phyloP scores from a whole-genome alignment of 208 protist species.

The Leishmania turanica region DNA sequence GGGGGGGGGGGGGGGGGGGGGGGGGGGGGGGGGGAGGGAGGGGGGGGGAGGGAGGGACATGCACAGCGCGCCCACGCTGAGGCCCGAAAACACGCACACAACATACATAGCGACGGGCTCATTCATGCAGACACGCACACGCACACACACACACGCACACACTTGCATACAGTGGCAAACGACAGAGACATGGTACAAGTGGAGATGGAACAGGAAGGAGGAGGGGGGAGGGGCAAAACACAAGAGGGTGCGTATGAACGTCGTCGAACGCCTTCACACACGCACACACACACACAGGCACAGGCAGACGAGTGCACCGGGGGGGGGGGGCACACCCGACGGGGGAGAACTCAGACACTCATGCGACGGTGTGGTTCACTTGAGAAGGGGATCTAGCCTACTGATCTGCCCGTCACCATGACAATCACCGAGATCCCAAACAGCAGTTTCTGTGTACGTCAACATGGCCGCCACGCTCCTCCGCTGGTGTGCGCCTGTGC shows the following conservation, averaged over 20 bases:
- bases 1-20: no score
- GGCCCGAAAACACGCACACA: not conserved
- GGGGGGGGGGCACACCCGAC: not conserved
- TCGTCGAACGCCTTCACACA: not conserved
- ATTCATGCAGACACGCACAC: not conserved
- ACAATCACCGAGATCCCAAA: not conserved
- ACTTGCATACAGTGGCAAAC: not conserved
- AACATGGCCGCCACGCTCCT: not conserved
- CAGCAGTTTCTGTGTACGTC: not conserved
- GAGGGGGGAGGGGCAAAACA: no score
- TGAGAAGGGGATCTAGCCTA: not conserved
- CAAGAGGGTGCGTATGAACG: not conserved
- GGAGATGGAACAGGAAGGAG: no score
- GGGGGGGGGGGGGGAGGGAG: no score
- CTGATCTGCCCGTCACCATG: not conserved
- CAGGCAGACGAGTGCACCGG: not conserved
- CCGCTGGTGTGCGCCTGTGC: not conserved
- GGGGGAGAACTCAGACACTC: not conserved
- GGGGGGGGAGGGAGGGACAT: not conserved
- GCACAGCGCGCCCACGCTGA: not conserved
- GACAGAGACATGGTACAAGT: not conserved
- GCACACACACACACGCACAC: not conserved
- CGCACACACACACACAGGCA: not conserved
- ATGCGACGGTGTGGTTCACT: not conserved
- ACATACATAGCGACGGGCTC: not conserved